phyloP scores from a whole-genome alignment of 176 grass and related monocot species.

The Carex littledalei region DNA sequence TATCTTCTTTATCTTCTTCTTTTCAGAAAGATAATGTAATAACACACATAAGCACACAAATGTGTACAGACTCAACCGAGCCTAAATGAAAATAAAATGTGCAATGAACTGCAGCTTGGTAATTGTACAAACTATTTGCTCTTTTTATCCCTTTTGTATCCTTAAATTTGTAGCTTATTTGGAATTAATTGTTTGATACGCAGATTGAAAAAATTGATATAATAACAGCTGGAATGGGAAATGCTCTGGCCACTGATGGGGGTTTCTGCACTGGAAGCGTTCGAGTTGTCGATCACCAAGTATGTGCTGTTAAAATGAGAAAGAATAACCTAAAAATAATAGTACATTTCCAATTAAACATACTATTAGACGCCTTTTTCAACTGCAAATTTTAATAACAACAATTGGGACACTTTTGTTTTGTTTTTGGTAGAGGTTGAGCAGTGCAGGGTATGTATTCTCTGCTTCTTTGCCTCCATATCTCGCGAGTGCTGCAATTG shows the following conservation, averaged over 20 bases:
- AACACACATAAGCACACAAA: background rate
- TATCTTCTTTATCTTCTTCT: background rate
- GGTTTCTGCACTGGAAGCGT: slow-evolving; percentile 90
- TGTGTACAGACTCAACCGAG: background rate
- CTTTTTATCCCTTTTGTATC: background rate
- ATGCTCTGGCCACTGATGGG: slow-evolving; percentile 85
- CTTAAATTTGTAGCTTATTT: background rate
- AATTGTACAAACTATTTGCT: slow-evolving; percentile 14
- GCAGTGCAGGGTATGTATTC: slow-evolving; percentile 91
- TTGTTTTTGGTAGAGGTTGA: slow-evolving; percentile 64
- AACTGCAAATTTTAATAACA: background rate
- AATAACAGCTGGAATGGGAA: slow-evolving; percentile 98
- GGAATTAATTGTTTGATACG: slow-evolving; percentile 23
- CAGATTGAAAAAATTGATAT: slow-evolving; percentile 98
- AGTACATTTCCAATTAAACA: background rate
- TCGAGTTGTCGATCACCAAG: slow-evolving; percentile 98
- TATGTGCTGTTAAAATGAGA: slow-evolving; percentile 23
- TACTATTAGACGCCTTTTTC: background rate
- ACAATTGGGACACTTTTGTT: background rate
- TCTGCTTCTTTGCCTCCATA: slow-evolving; percentile 94
- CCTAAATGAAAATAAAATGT: background rate
- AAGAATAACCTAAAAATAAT: background rate
- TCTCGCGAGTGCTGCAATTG: slow-evolving; percentile 78
- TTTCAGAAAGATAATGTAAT: slow-evolving; percentile 2
- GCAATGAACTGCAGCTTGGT: background rate